A percentile compares a stretch with the other conserved stretches of the same genome.
Evolutionary conservation across 169 alveolate genomes (phyloP).

Genomic region (Cryptosporidium bovis): DNA sequence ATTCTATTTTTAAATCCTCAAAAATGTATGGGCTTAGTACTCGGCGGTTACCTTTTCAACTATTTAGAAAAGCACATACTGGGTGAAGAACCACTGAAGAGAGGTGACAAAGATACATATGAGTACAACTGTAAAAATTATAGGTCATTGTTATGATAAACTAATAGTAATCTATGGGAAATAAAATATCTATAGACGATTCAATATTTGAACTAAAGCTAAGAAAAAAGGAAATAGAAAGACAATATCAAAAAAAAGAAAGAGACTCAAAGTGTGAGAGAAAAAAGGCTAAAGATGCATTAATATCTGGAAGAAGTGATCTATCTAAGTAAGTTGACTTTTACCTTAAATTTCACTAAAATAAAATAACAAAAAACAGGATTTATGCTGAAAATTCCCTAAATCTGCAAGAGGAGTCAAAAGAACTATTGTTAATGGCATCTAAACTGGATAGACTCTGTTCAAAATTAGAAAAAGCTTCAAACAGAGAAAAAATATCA

Average conservation of each 20-base stretch:
- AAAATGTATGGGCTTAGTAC: no score
- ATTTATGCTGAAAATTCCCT: conserved; percentile 66
- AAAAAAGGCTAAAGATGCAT: conserved; percentile 61
- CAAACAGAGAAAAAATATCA: conserved; percentile 54
- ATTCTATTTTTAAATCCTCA: no score
- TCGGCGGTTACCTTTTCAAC: no score
- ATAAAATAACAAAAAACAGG: not conserved
- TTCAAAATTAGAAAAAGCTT: conserved; percentile 53
- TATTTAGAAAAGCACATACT: no score
- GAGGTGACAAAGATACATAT: no score
- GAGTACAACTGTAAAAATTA: no score
- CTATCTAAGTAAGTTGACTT: conserved; percentile 43
- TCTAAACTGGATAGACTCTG: conserved; percentile 57
- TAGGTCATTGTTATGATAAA: no score
- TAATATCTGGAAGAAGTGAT: conserved; percentile 42
- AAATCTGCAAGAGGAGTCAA: conserved; percentile 52
- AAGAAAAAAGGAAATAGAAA: conserved; percentile 51
- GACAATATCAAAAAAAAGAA: conserved; percentile 45
- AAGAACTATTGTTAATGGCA: conserved; percentile 41
- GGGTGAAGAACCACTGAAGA: no score
- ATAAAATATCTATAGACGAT: conserved; percentile 56
- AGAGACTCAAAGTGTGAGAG: conserved; percentile 48
- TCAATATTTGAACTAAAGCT: conserved; percentile 67
- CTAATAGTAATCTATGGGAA: conserved; percentile 24
- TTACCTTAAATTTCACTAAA: no score